Evolutionary conservation across 148 eudicot species (phyloP), one percentile per base, ranked within the genome.

Genomic region (Cornus florida): DNA sequence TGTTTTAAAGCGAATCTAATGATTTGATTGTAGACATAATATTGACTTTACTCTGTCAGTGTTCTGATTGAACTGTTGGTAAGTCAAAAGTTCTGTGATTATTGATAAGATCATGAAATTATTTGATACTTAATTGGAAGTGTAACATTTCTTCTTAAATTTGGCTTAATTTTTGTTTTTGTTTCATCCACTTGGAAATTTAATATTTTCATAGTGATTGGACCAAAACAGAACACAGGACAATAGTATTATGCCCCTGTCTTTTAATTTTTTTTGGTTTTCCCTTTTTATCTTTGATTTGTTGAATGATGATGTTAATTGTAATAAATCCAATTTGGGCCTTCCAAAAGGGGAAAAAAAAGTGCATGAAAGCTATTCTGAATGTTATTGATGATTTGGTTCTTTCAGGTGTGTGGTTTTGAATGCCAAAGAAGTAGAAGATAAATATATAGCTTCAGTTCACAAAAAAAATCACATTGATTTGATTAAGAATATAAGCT

Each of bases 391-490:
- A 70, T 78, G 22, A 46, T 69, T 76, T n/a, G 2, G 24, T 53
- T 69, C 69, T 67, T 84, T 77, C 88, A 97, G 99, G 86, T 97
- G 99, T 79, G 86, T 86, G 74, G 78, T 94, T 81, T 70, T 94
- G 79, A 76, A 81, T 82, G 93, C 90, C 60, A 89, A 91, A 85
- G 92, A 84, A 84, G 95, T 92, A 46, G 95, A 92, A 76, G 95
- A 96, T 66, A 88, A 84, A 83, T 75, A 92, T 81, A 69, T 94
- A 76, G 86, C 89, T 80, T 83, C 85, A 79, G 98, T 96, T 84
- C 99, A 96, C 88, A 85, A 88, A n/a, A 85, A 87, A 71, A 72
- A 77, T 10, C 99, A 96, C 76, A 89, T 92, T 73, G 87, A 91
- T 69, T 76, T 96, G 69, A 85, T 96, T 53, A 87, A 87, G 78